A percentile compares a stretch with the other conserved stretches of the same genome.
phyloP scores from a whole-genome alignment of 352 stramenopile species.

The Phytopythium delawarense region DNA sequence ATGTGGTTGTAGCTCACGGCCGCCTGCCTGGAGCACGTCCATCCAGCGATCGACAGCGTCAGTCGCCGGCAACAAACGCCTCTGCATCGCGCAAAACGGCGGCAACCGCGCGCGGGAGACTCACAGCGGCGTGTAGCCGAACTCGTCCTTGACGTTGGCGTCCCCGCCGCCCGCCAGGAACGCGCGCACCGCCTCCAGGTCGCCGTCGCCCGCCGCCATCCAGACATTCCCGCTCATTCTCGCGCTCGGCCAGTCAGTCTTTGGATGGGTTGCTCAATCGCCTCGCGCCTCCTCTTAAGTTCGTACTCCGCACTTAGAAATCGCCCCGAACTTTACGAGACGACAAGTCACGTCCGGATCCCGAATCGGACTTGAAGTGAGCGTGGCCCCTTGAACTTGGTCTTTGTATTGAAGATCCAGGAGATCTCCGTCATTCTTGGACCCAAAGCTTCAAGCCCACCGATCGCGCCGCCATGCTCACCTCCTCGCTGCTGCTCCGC shows the following conservation, averaged over 20 bases:
- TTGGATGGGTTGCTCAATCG: not conserved
- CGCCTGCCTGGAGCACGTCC: slow-evolving; percentile 30
- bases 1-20: slow-evolving; percentile 69
- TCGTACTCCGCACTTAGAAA: not conserved
- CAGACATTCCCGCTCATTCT: slow-evolving; percentile 44
- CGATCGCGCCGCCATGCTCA: slow-evolving; percentile 12
- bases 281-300: not conserved
- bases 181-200: slow-evolving; percentile 41
- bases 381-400: not conserved
- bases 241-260: not conserved
- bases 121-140: slow-evolving; percentile 66
- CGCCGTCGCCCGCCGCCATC: slow-evolving; percentile 56
- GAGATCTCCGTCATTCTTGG: not conserved
- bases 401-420: not conserved
- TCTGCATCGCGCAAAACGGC: not conserved
- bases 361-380: not conserved
- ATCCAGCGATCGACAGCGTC: not conserved
- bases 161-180: slow-evolving; percentile 46
- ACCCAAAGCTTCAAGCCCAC: not conserved
- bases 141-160: slow-evolving; percentile 54
- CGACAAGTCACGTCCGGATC: not conserved
- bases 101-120: slow-evolving; percentile 6
- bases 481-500: slow-evolving; percentile 6
- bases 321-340: not conserved
- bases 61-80: not conserved